Base-by-base conservation (phyloP, 139 green algal genomes). In the Micractinium conductrix region DNA sequence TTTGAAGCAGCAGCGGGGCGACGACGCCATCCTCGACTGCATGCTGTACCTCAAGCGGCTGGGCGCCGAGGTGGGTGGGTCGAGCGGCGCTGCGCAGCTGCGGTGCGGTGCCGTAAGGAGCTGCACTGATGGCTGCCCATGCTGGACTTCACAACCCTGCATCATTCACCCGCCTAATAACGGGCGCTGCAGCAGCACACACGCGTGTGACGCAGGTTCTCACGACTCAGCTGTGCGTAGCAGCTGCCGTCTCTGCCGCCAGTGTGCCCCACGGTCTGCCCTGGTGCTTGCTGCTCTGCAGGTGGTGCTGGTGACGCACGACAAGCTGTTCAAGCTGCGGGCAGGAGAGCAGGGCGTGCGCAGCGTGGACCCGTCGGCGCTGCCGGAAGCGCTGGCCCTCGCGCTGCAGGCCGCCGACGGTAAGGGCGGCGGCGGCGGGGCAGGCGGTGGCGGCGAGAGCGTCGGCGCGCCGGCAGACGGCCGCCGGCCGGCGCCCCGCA, bases 21-120 rank as follows among this genome's bases (percentile, higher is more conserved):
- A 78, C 42, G 70, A 78, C 43, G 70, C 70, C 10, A 53, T 78
- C 26, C 70, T 78, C 9, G 70, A 78, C 42, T 78, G 70, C 42
- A 28, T 78, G 70, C 70, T 58, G 22, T 30, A 78, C 70, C 58
- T 78, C 38, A 17, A 22, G 1, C 12, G 42, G 0, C 42, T 78
- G 28, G 70, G 70, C 22, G 70, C 70, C 0, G 6, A 78, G 70
- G 70, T 53, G 38, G n/a, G 70, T 2, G n/a, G n/a, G n/a, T n/a
- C n/a, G n/a, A n/a, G n/a, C n/a, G n/a, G n/a, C n/a, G n/a, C n/a
- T n/a, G n/a, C n/a, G n/a, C n/a, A n/a, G n/a, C n/a, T n/a, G n/a
- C n/a, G n/a, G n/a, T n/a, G n/a, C n/a, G n/a, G n/a, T n/a, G n/a
- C n/a, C n/a, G n/a, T n/a, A n/a, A n/a, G n/a, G n/a, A n/a, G n/a